Evolutionary conservation across 192 early-diverging fungal species (phyloP).

Genomic region (Coemansia guatemalensis): DNA sequence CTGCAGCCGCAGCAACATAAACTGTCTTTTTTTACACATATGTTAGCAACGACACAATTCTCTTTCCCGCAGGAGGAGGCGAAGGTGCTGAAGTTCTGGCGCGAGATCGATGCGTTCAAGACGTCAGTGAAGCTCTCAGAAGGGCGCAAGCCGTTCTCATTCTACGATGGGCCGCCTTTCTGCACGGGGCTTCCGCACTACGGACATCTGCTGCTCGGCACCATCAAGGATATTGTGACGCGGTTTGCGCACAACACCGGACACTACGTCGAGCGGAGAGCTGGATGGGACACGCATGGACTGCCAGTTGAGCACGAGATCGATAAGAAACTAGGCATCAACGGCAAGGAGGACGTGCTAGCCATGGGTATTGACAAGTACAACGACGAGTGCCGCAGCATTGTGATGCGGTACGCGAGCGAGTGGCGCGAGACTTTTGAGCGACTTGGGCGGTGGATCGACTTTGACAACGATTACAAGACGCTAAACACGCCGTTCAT

Average conservation of each 20-base stretch:
- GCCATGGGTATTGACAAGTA: constrained; percentile 96
- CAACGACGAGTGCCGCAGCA: constrained; percentile 93
- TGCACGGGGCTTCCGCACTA: constrained; percentile 98
- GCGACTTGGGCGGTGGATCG: constrained; percentile 98
- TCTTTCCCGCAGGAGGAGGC: constrained; percentile 96
- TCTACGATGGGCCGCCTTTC: constrained; percentile 99
- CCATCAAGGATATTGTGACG: constrained; percentile 99
- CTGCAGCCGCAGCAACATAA: background rate
- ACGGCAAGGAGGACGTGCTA: constrained; percentile 81
- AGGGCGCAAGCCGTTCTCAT: constrained; percentile 82
- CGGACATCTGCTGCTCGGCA: constrained; percentile 97
- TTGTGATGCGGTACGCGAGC: constrained; percentile 92
- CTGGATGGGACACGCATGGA: constrained; percentile 86
- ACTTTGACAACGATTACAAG: constrained; percentile 99
- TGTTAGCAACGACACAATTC: constrained; percentile 46
- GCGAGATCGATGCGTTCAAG: constrained; percentile 95
- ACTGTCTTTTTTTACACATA: background rate
- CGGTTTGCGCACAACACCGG: constrained; percentile 94
- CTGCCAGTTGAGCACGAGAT: constrained; percentile 96
- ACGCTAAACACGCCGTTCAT: constrained; percentile 94
- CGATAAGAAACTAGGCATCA: constrained; percentile 81
- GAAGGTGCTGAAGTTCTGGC: constrained; percentile 92
- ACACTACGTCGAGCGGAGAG: constrained; percentile 95
- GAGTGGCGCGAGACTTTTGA: constrained; percentile 96
- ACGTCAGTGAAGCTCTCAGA: constrained; percentile 88